These are phyloP conservation scores for Russula foetens DNA, from an alignment of 768 basidiomycete species.

Conservation along the genomic window DNA sequence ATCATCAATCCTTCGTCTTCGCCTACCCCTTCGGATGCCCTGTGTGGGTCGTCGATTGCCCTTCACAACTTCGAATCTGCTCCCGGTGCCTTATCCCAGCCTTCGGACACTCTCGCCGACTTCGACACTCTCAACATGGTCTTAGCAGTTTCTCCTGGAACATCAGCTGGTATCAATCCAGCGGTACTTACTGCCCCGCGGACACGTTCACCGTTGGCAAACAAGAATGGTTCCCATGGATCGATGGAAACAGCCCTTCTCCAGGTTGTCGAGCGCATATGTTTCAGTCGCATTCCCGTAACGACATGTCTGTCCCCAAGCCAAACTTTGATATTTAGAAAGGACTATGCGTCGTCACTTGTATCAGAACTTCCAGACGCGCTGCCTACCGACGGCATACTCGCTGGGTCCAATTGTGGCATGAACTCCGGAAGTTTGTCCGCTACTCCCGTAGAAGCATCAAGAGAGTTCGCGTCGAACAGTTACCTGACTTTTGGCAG, in stretches of 20 bases:
- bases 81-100: neutral
- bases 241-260: neutral
- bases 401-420: neutral
- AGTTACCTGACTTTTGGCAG: neutral
- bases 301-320: neutral
- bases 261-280: slow-evolving; percentile 1
- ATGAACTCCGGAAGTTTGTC: neutral
- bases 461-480: neutral
- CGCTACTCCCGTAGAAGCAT: neutral
- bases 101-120: neutral
- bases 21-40: neutral
- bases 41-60: neutral
- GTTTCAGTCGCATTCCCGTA: neutral
- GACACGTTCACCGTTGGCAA: neutral
- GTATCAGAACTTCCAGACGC: neutral
- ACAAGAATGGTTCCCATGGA: neutral
- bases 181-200: neutral
- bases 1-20: slow-evolving; percentile 9
- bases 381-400: neutral
- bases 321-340: neutral
- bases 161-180: neutral
- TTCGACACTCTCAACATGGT: neutral
- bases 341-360: neutral
- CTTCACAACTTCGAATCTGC: neutral
- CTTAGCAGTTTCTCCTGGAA: neutral